These are phyloP conservation scores for Mentha longifolia DNA, from an alignment of 257 asterid species.

Conservation along the genomic window DNA sequence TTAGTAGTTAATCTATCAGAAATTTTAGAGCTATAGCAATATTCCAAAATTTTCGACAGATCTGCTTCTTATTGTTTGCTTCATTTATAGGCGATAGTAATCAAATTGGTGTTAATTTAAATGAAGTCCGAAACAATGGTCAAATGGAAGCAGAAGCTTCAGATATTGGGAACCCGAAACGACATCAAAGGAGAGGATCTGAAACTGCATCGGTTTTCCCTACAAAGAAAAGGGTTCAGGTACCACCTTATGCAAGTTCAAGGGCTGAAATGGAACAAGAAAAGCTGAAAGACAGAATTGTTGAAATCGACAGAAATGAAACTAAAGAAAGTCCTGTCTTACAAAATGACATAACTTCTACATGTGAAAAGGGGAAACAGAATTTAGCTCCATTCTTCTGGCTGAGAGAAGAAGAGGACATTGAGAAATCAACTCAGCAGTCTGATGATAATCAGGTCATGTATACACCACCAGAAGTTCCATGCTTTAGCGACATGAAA, in stretches of 20 bases:
- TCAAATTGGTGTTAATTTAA: slow-evolving; percentile 36
- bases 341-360: slow-evolving; percentile 39
- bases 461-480: slow-evolving; percentile 70
- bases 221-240: slow-evolving; percentile 87
- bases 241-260: slow-evolving; percentile 49
- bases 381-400: slow-evolving; percentile 81
- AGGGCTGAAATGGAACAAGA: slow-evolving; percentile 45
- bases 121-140: slow-evolving; percentile 38
- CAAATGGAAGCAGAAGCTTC: slow-evolving; percentile 28
- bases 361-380: slow-evolving; percentile 49
- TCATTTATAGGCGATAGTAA: slow-evolving; percentile 38
- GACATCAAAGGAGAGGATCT: slow-evolving; percentile 44
- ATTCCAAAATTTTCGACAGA: neutral
- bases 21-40: neutral
- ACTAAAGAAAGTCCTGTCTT: slow-evolving; percentile 32
- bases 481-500: slow-evolving; percentile 90
- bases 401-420: slow-evolving; percentile 73
- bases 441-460: slow-evolving; percentile 50
- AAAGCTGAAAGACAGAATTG: slow-evolving; percentile 38
- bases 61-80: slow-evolving; percentile 23
- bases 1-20: slow-evolving; percentile 2
- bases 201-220: slow-evolving; percentile 56
- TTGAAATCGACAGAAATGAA: slow-evolving; percentile 35
- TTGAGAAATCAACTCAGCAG: slow-evolving; percentile 64
- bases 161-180: slow-evolving; percentile 38